Conservation (phyloP, 2,329 filamentous ascomycete genomes). For the Didymella lethalis region DNA sequence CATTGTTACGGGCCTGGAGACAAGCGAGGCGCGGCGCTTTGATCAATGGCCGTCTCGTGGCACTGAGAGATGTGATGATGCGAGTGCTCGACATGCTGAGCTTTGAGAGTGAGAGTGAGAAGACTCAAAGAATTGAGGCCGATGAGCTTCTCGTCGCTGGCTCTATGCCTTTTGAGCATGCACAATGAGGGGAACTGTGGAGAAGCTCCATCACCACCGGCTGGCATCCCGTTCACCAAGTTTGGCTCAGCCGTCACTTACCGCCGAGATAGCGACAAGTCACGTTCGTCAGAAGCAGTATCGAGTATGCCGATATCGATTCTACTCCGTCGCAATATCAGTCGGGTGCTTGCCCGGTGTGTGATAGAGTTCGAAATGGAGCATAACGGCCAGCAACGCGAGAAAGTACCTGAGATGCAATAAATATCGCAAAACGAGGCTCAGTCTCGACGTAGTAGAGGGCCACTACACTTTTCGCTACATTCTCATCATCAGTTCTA, state of each 20-base stretch:
- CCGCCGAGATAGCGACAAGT: slow-evolving; percentile 19
- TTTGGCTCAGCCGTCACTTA: slow-evolving; percentile 22
- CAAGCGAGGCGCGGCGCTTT: slow-evolving; percentile 21
- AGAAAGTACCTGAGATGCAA: slow-evolving; percentile 5
- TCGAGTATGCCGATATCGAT: slow-evolving; percentile 13
- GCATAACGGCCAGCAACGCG: slow-evolving; percentile 14
- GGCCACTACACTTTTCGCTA: neutral
- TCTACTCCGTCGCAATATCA: neutral
- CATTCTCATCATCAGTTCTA: neutral
- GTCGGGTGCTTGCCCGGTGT: slow-evolving; percentile 14
- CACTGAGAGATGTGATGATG: slow-evolving; percentile 26
- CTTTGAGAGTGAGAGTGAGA: slow-evolving; percentile 4
- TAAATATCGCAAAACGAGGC: slow-evolving; percentile 11
- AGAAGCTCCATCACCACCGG: slow-evolving; percentile 17
- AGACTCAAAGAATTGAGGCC: slow-evolving; percentile 10
- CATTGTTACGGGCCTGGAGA: slow-evolving; percentile 35
- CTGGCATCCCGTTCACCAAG: slow-evolving; percentile 16
- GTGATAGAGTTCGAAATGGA: slow-evolving; percentile 1
- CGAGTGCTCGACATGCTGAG: slow-evolving; percentile 29
- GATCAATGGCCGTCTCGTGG: slow-evolving; percentile 24
- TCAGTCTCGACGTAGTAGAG: neutral
- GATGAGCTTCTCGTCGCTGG: slow-evolving; percentile 10
- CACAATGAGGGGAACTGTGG: slow-evolving; percentile 22
- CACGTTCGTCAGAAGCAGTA: slow-evolving; percentile 7
- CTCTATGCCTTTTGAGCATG: slow-evolving; percentile 23